Conservation (phyloP, 2,329 filamentous ascomycete species). For the Aureobasidium sp. region DNA sequence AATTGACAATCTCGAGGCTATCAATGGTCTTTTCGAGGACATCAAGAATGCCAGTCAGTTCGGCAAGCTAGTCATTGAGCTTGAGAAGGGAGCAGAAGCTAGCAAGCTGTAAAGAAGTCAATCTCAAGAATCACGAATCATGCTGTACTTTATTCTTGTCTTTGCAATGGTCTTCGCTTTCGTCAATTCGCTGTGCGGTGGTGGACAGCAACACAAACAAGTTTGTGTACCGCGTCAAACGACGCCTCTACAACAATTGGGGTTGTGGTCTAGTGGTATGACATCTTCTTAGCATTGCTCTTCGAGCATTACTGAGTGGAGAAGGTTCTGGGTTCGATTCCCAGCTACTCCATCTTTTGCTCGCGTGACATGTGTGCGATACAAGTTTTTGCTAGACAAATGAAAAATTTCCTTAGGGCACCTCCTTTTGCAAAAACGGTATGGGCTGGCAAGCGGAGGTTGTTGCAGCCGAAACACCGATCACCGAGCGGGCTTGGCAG, state of each 20-base stretch:
- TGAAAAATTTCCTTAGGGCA: neutral
- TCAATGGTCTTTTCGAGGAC: conserved; percentile 77
- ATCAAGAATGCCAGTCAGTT: conserved; percentile 84
- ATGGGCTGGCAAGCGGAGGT: neutral
- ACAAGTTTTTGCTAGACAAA: neutral
- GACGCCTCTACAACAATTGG: neutral
- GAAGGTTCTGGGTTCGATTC: conserved; percentile 15
- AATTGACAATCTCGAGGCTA: conserved; percentile 67
- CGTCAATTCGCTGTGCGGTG: neutral
- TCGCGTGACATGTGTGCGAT: too few relatives aligned
- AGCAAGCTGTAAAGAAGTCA: conserved; percentile 24
- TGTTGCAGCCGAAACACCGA: neutral
- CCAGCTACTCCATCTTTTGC: conserved; percentile 10
- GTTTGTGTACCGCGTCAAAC: too few relatives aligned
- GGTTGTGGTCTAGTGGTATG: conserved; percentile 15
- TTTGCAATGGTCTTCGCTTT: too few relatives aligned
- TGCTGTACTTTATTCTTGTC: too few relatives aligned
- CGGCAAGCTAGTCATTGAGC: conserved; percentile 79
- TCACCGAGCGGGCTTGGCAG: neutral
- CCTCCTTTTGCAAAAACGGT: neutral
- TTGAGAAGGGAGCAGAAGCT: conserved; percentile 13
- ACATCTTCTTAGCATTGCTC: conserved; percentile 14
- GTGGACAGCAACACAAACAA: too few relatives aligned
- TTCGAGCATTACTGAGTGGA: conserved; percentile 9
- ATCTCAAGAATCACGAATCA: neutral